Base-by-base conservation (phyloP, 305 asterid species). In the Fraxinus sp. region DNA sequence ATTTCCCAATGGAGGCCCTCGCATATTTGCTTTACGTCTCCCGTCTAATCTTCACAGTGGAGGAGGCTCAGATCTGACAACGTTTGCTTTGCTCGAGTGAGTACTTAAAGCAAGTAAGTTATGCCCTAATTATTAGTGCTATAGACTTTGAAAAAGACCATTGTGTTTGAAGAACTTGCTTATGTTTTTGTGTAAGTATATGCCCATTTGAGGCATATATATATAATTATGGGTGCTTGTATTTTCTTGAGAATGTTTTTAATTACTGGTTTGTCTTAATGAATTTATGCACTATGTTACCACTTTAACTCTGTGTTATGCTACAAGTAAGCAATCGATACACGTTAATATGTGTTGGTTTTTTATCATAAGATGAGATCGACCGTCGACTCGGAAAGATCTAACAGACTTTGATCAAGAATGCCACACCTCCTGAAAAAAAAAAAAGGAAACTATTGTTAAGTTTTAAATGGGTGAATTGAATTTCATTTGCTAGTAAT, bases 1-100 rank as follows among this genome's bases (percentile, higher is more conserved):
- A 28, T 95, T 80, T 44, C 83, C 90, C 26, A 89, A 87, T 44
- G 91, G 88, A 37, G 91, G 91, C 64, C 83, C 91, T 6, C 90
- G 90, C 75, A 79, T 92, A 14, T 39, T 95, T 76, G 87, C 94
- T 0, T 73, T 91, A 7, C 90, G 91, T 72, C 86, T 87, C 78
- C 94, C 90, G 35, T 90, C 92, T n/a, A 86, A 84, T 28, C 88
- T 88, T 77, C 93, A 90, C 78, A 83, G 90, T 11, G 98, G 94
- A n/a, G 97, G 95, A 0, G 89, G 90, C n/a, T 91, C 98, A 0
- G 97, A 92, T 81, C 94, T 92, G 70, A 89, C 97, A 39, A 92
- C 97, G 0, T 93, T 88, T 84, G 89, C 93, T 44, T 80, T 93
- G 86, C 91, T 92, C 1, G 96, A 93, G 83, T 92, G 80, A 74